Percentiles rank a stretch among this genome's conserved stretches.
These are phyloP conservation scores for Pseudozyma tsukubaensis DNA, from an alignment of 1,284 basidiomycete species.

Conservation along the genomic window DNA sequence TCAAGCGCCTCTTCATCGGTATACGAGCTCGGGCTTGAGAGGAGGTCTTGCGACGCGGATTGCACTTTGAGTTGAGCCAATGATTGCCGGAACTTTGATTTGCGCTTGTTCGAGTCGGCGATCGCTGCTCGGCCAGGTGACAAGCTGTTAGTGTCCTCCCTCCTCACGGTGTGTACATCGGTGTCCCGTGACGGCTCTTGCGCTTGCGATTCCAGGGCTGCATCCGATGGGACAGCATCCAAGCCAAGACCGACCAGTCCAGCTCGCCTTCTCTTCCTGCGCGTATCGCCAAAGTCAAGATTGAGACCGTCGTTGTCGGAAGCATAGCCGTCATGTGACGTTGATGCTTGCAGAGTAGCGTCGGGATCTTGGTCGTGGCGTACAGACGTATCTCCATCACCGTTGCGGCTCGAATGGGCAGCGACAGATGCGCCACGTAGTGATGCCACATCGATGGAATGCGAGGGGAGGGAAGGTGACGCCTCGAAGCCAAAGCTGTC, in stretches of 20 bases:
- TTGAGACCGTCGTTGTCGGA: slow-evolving; percentile 18
- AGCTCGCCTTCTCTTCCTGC: slow-evolving; percentile 22
- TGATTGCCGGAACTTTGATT: slow-evolving; percentile 7
- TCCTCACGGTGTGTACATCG: background rate
- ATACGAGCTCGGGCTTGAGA: slow-evolving; percentile 25
- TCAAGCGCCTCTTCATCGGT: slow-evolving; percentile 41
- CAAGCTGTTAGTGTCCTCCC: background rate
- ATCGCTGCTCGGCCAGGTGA: background rate
- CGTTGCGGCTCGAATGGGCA: background rate
- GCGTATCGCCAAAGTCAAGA: slow-evolving; percentile 17
- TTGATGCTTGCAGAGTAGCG: background rate
- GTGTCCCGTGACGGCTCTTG: background rate
- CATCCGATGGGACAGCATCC: slow-evolving; percentile 15
- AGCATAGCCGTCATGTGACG: slow-evolving; percentile 2
- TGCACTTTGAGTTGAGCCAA: slow-evolving; percentile 11
- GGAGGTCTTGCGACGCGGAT: slow-evolving; percentile 22
- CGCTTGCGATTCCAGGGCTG: background rate
- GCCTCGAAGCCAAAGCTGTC: slow-evolving; percentile 36
- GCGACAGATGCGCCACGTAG: background rate
- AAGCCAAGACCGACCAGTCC: slow-evolving; percentile 34
- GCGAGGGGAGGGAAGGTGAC: slow-evolving; percentile 10
- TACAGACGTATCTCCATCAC: background rate
- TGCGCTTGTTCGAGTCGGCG: slow-evolving; percentile 3
- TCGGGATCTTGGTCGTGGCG: background rate
- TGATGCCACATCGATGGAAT: slow-evolving; percentile 11